A percentile compares a stretch with the other conserved stretches of the same genome.
Conservation (phyloP, 1,284 basidiomycete genomes). For the Hemileia vastatrix region DNA sequence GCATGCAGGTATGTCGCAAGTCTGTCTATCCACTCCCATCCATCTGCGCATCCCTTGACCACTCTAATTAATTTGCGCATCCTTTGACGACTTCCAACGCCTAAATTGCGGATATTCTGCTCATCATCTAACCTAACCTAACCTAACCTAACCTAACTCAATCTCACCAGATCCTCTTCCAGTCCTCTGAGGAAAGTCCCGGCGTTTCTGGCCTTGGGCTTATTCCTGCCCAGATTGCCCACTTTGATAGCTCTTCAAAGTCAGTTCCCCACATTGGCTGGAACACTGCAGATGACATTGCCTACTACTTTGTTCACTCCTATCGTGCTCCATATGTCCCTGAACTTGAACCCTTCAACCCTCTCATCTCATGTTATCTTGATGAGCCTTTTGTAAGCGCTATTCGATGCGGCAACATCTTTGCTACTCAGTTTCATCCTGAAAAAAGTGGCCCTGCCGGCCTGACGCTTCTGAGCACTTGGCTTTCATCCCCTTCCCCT, state of each 20-base stretch:
- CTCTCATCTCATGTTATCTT: constrained; percentile 86
- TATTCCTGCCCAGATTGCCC: constrained; percentile 59
- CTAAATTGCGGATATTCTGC: no score
- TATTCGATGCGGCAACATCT: constrained; percentile 74
- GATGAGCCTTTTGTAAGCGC: constrained; percentile 82
- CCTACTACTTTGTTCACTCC: constrained; percentile 98
- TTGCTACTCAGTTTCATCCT: constrained; percentile 94
- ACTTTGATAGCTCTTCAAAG: constrained; percentile 59
- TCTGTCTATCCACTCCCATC: background rate
- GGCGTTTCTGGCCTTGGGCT: constrained; percentile 57
- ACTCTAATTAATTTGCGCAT: no score
- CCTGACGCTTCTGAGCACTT: constrained; percentile 66
- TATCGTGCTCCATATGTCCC: constrained; percentile 68
- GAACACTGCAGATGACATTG: constrained; percentile 54
- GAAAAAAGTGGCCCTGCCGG: constrained; percentile 95
- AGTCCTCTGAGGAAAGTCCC: constrained; percentile 66
- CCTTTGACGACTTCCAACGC: no score
- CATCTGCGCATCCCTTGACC: no score
- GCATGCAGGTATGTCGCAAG: constrained; percentile 59
- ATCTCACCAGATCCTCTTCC: constrained; percentile 58
- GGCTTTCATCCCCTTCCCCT: constrained; percentile 52
- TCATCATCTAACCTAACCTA: no score
- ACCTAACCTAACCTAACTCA: no score
- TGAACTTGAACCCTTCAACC: constrained; percentile 55
- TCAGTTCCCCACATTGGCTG: constrained; percentile 98